Evolutionary conservation across 306 rosid genomes (phyloP).

Genomic region (Fragaria ananassa): DNA sequence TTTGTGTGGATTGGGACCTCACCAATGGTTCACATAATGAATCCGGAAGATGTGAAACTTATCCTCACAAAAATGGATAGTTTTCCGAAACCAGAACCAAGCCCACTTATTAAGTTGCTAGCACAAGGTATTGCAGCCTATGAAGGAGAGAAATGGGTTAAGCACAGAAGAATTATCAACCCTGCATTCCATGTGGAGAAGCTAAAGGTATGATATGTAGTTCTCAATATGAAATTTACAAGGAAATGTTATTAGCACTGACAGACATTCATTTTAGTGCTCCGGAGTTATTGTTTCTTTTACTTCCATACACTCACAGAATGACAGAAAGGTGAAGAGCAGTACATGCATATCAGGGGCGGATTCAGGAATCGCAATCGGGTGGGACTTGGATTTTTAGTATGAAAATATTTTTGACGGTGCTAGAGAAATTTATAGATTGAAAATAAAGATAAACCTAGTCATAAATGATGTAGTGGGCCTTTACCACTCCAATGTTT

Average conservation of each 20-base stretch:
- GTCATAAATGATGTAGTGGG: too few relatives aligned
- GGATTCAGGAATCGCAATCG: too few relatives aligned
- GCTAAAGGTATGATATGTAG: conserved; percentile 21
- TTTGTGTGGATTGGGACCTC: conserved; percentile 29
- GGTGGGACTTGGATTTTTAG: too few relatives aligned
- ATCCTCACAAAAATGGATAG: conserved; percentile 10
- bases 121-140: conserved; percentile 13
- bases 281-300: neutral
- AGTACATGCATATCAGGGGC: too few relatives aligned
- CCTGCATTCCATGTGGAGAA: conserved; percentile 35
- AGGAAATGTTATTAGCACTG: neutral
- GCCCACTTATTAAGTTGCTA: conserved; percentile 7
- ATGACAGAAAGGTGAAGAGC: neutral
- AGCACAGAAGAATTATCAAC: conserved; percentile 31
- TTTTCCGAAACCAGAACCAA: conserved; percentile 2
- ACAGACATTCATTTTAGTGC: neutral
- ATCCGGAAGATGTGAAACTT: conserved; percentile 39
- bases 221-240: neutral
- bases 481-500: too few relatives aligned
- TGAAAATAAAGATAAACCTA: too few relatives aligned
- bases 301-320: neutral
- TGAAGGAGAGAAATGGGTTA: conserved; percentile 29
- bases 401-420: too few relatives aligned
- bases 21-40: conserved; percentile 35
- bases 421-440: too few relatives aligned